A percentile compares a stretch with the other conserved stretches of the same genome.
Conservation (phyloP, 2,329 filamentous ascomycete genomes). For the Ophiocordyceps australis region DNA sequence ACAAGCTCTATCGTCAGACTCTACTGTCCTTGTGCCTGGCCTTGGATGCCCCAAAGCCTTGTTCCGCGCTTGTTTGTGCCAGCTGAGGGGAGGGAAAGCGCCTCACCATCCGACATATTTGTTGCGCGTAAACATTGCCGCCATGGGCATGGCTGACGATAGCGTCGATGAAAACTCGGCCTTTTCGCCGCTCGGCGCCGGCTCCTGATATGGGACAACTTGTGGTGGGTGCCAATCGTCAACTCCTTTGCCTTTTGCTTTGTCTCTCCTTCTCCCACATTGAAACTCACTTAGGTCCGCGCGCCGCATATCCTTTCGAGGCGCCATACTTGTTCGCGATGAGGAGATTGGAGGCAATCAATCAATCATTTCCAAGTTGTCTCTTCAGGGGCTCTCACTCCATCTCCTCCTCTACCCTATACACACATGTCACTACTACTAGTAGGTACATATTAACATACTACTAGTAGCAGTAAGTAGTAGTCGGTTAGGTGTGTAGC, state of each 20-base stretch:
- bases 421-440: too few species aligned
- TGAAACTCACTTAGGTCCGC: conserved; percentile 22
- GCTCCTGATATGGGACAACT: conserved; percentile 84
- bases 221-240: not conserved
- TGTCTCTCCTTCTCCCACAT: too few species aligned
- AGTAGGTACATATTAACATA: too few species aligned
- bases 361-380: too few species aligned
- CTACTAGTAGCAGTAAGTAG: too few species aligned
- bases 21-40: not conserved
- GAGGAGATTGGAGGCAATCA: too few species aligned
- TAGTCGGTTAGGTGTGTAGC: too few species aligned
- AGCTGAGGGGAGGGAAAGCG: conserved; percentile 1
- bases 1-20: not conserved
- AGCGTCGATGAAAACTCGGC: conserved; percentile 56
- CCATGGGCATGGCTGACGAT: conserved; percentile 78
- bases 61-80: not conserved
- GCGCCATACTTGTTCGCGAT: conserved; percentile 19
- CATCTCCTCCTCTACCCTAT: too few species aligned
- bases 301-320: conserved; percentile 23
- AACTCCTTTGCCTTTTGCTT: too few species aligned
- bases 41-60: not conserved
- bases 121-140: conserved; percentile 85
- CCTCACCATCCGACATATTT: conserved; percentile 52
- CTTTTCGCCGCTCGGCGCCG: conserved; percentile 41
- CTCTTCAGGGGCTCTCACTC: too few species aligned